A percentile compares a stretch with the other conserved stretches of the same genome.
phyloP scores from a whole-genome alignment of 345 rosid genomes.

The sweet orange (Citrus sinensis) region DVS_A1.0 CM039163.1:46095001-46095500 shows the following conservation, averaged over 20 bases:
- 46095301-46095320: slow-evolving; percentile 69
- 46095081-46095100: background rate
- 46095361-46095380: slow-evolving; percentile 2
- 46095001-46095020: background rate
- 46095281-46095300: slow-evolving; percentile 39
- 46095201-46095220: slow-evolving; percentile 58
- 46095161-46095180: background rate
- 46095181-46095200: slow-evolving; percentile 52
- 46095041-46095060: background rate
- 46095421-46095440: background rate
- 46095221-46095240: slow-evolving; percentile 61
- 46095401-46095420: background rate
- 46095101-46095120: background rate
- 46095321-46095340: slow-evolving; percentile 65
- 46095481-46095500: slow-evolving; percentile 42
- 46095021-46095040: background rate
- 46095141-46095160: background rate
- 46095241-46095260: slow-evolving; percentile 56
- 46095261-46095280: slow-evolving; percentile 63
- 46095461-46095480: slow-evolving; percentile 2
- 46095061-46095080: background rate
- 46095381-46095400: background rate
- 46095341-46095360: slow-evolving; percentile 13
- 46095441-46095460: background rate
- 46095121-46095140: background rate